Base-by-base conservation (phyloP, 139 green algal genomes). In the Chlorella ohadii region DNA sequence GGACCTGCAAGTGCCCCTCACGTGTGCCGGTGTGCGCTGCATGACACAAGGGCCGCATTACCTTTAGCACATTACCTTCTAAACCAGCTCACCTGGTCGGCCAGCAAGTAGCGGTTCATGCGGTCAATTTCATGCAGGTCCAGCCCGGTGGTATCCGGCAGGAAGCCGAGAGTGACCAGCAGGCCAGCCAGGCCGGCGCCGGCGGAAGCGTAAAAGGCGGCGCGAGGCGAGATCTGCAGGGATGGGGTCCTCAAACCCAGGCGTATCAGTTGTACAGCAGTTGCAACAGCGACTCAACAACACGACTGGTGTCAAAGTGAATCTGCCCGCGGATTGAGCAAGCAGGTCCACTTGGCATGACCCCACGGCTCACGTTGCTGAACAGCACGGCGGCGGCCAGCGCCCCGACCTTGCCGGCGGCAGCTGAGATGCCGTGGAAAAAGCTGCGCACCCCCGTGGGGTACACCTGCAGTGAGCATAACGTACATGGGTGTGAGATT, bases 71-170 rank as follows among this genome's bases (percentile, higher is more conserved):
- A 59, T 9, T 13, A 59, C 51, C 2, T 88, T 83, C 61, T 88
- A 82, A n/a, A n/a, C n/a, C n/a, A n/a, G n/a, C 39, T 51, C 15
- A 68, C 72, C 63, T 87, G 72, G 68, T 78, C 87, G 3, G 76
- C 78, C 25, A 77, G 28, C 55, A 88, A 44, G 74, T 93, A 89
- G 20, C 39, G 44, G 31, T 88, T 91, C 31, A 83, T 81, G 68
- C 89, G 79, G 86, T 96, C 93, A 19, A 91, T 82, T 84, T 96
- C 93, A 4, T 87, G 77, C 65, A 95, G 87, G 38, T 89, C 84
- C 63, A 96, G 78, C 23, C 93, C 78, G 4, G 74, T 87, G 36
- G 89, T 92, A 72, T 96, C 91, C 17, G 93, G 90, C 56, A 95
- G 67, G 64, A 94, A 93, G 41, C 93, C 15, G 34, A 90, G 64